Conservation (phyloP, 768 basidiomycete genomes). For the Xanthoconium stramineum region DNA sequence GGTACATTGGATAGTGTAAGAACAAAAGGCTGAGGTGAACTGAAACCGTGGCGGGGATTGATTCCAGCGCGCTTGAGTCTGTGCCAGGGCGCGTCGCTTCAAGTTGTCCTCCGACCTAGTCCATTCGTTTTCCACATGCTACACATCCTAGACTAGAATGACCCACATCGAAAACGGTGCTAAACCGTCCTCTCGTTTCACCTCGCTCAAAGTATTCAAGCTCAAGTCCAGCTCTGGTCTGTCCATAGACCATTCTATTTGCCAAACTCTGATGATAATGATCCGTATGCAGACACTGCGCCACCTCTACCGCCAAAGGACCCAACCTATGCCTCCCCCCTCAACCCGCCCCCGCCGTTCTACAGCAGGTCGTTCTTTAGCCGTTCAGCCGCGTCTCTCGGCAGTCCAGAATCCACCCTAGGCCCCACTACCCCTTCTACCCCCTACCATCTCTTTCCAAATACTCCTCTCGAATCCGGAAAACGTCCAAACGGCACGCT, state of each 20-base stretch:
- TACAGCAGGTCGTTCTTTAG: conserved; percentile 36
- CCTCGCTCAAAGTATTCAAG: conserved; percentile 43
- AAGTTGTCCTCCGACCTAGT: neutral
- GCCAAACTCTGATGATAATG: neutral
- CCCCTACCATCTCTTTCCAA: conserved; percentile 3
- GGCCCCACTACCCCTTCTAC: conserved; percentile 24
- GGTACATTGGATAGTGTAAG: no score
- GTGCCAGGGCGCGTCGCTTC: no score
- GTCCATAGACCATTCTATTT: neutral
- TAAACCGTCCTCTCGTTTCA: conserved; percentile 38
- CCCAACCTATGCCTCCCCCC: conserved; percentile 28
- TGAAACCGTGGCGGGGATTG: no score
- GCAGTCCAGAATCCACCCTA: conserved; percentile 17
- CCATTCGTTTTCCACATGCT: neutral
- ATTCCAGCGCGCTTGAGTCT: no score
- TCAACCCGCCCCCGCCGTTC: neutral
- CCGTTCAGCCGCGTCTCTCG: conserved; percentile 47
- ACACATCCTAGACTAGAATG: neutral
- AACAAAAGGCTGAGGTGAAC: no score
- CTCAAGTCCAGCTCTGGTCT: conserved; percentile 18
- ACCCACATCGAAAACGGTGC: conserved; percentile 4
- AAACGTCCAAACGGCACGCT: neutral
- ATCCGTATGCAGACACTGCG: conserved; percentile 9
- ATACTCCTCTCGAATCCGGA: neutral
- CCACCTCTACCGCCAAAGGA: conserved; percentile 66